Conservation (phyloP, 2,329 filamentous ascomycete species). For the Macroventuria anomochaeta region DNA sequence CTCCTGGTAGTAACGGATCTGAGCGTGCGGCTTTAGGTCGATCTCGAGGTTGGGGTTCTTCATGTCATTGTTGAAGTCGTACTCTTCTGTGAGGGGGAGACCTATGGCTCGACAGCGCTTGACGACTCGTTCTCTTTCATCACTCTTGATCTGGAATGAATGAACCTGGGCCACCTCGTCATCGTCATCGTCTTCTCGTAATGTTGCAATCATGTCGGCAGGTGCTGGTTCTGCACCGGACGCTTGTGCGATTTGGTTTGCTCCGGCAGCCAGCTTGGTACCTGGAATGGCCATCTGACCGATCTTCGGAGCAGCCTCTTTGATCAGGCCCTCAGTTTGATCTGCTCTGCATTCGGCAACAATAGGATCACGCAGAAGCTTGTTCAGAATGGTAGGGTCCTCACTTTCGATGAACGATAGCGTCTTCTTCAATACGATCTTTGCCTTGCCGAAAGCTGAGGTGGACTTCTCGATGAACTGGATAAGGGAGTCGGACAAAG, state of each 20-base stretch:
- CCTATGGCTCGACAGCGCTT: slow-evolving; percentile 87
- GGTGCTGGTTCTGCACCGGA: slow-evolving; percentile 40
- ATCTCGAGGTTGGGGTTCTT: slow-evolving; percentile 92
- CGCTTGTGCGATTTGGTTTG: slow-evolving; percentile 67
- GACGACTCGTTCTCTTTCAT: slow-evolving; percentile 83
- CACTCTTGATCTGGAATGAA: slow-evolving; percentile 87
- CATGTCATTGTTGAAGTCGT: slow-evolving; percentile 93
- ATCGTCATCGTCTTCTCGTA: slow-evolving; percentile 75
- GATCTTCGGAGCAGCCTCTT: slow-evolving; percentile 83
- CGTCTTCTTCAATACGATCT: slow-evolving; percentile 92
- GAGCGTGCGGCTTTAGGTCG: slow-evolving; percentile 84
- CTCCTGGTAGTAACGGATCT: slow-evolving; percentile 94
- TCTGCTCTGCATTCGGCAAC: slow-evolving; percentile 83
- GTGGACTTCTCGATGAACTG: slow-evolving; percentile 83
- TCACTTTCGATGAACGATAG: slow-evolving; percentile 93
- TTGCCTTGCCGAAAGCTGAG: slow-evolving; percentile 92
- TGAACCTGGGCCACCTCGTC: slow-evolving; percentile 89
- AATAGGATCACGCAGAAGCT: slow-evolving; percentile 80
- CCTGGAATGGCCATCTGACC: slow-evolving; percentile 89
- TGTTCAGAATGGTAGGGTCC: slow-evolving; percentile 84
- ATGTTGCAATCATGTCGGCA: slow-evolving; percentile 71
- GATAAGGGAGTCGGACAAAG: slow-evolving; percentile 79
- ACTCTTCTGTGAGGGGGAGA: slow-evolving; percentile 91
- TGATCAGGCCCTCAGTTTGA: slow-evolving; percentile 73
- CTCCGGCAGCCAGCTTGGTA: slow-evolving; percentile 89